Evolutionary conservation across 495 filamentous ascomycete genomes (phyloP).

Genomic region (Podospora anserina): DNA sequence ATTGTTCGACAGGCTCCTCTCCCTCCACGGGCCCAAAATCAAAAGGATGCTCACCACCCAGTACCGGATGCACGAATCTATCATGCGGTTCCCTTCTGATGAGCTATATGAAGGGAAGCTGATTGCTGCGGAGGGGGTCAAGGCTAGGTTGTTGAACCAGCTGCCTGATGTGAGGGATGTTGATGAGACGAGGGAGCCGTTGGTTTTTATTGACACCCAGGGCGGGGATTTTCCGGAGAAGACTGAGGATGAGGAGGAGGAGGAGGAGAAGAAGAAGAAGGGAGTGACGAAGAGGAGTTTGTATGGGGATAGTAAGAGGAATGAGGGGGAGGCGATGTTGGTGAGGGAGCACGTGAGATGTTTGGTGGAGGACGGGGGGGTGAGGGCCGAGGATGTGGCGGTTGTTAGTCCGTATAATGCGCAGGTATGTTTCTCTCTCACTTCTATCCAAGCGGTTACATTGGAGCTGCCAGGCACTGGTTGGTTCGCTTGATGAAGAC

Average conservation of each 20-base stretch:
- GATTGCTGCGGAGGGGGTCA: slow-evolving; percentile 74
- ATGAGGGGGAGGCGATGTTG: slow-evolving; percentile 83
- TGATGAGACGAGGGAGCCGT: slow-evolving; percentile 81
- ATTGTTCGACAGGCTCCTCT: slow-evolving; percentile 83
- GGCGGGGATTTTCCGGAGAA: slow-evolving; percentile 75
- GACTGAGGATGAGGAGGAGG: slow-evolving; percentile 32
- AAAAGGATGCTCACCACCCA: slow-evolving; percentile 97
- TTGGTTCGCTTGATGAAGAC: no score
- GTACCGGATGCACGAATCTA: slow-evolving; percentile 95
- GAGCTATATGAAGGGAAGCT: slow-evolving; percentile 82
- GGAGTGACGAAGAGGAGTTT: slow-evolving; percentile 42
- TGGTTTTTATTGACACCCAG: slow-evolving; percentile 96
- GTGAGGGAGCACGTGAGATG: slow-evolving; percentile 70
- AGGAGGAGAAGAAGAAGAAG: slow-evolving; percentile 10
- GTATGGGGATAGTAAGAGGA: slow-evolving; percentile 85
- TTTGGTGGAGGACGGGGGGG: slow-evolving; percentile 68
- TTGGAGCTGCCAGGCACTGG: no score
- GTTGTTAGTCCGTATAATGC: slow-evolving; percentile 97
- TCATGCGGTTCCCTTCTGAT: slow-evolving; percentile 90
- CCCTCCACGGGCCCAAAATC: slow-evolving; percentile 74
- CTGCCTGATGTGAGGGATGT: slow-evolving; percentile 71
- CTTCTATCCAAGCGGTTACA: no score
- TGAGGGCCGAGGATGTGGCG: slow-evolving; percentile 78
- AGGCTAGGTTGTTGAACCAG: slow-evolving; percentile 67
- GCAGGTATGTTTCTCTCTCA: slow-evolving; percentile 52